phyloP scores from a whole-genome alignment of 2,329 filamentous ascomycete genomes.

The Claviceps digitariae region DNA sequence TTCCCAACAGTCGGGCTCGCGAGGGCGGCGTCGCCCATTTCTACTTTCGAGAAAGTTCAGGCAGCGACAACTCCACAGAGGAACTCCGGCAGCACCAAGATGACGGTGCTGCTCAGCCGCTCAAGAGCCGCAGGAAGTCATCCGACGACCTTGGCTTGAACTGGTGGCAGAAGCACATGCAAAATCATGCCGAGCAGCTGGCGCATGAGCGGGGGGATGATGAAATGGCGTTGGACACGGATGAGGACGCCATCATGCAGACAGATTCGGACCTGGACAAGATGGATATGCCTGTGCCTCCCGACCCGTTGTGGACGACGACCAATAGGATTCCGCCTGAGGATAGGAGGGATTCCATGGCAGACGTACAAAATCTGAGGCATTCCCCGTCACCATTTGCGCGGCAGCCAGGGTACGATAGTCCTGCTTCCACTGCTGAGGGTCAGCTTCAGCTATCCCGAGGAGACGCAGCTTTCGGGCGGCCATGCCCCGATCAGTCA shows the following conservation, averaged over 20 bases:
- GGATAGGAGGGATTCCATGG: slow-evolving; percentile 16
- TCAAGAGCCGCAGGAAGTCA: slow-evolving; percentile 39
- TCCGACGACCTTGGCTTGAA: slow-evolving; percentile 48
- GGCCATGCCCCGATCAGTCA: slow-evolving; percentile 6
- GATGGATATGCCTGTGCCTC: slow-evolving; percentile 26
- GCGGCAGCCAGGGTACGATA: slow-evolving; percentile 5
- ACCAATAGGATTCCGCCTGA: slow-evolving; percentile 17
- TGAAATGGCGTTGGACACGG: slow-evolving; percentile 14
- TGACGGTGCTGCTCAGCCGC: slow-evolving; percentile 9
- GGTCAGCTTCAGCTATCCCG: not conserved
- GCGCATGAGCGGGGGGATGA: slow-evolving; percentile 30
- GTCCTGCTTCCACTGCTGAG: slow-evolving; percentile 8
- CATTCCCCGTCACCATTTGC: slow-evolving; percentile 14
- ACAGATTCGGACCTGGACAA: slow-evolving; percentile 29
- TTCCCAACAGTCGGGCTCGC: slow-evolving; percentile 56
- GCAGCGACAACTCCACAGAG: slow-evolving; percentile 35
- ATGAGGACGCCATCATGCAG: slow-evolving; percentile 16
- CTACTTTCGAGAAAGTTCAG: slow-evolving; percentile 50
- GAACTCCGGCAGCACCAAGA: slow-evolving; percentile 21
- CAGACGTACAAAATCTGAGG: slow-evolving; percentile 10
- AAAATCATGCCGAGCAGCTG: slow-evolving; percentile 56
- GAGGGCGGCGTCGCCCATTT: slow-evolving; percentile 62
- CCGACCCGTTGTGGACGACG: slow-evolving; percentile 29
- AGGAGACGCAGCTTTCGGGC: not conserved
- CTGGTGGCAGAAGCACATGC: slow-evolving; percentile 73